phyloP scores from a whole-genome alignment of 2,329 filamentous ascomycete genomes.

The Paracamarosporium sp. region DNA sequence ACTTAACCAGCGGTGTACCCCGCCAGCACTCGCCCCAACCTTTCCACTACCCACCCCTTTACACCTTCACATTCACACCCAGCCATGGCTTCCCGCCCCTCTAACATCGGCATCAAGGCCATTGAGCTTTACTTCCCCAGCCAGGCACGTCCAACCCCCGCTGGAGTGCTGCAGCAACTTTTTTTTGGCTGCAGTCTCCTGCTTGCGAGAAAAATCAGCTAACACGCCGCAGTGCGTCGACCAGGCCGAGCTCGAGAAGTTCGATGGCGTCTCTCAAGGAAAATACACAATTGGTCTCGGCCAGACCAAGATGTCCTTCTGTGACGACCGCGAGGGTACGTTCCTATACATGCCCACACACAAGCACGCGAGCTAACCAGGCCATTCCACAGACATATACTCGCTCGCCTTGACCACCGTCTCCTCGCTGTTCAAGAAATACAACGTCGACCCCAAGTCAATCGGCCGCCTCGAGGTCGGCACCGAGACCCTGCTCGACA shows the following conservation, averaged over 20 bases:
- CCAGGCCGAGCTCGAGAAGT: conserved; percentile 61
- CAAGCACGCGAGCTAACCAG: conserved; percentile 19
- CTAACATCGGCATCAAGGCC: conserved; percentile 62
- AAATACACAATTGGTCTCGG: conserved; percentile 63
- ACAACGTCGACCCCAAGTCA: conserved; percentile 58
- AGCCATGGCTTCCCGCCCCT: conserved; percentile 54
- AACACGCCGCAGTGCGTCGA: conserved; percentile 55
- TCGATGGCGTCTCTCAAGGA: conserved; percentile 59
- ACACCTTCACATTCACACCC: conserved; percentile 37
- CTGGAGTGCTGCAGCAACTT: conserved; percentile 9
- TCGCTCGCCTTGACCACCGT: conserved; percentile 60
- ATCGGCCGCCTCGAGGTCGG: conserved; percentile 62
- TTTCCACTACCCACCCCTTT: conserved; percentile 22
- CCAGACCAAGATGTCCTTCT: conserved; percentile 64
- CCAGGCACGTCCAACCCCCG: conserved; percentile 49
- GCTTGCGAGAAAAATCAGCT: neutral
- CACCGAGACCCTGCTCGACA: conserved; percentile 62
- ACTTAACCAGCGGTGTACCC: conserved; percentile 47
- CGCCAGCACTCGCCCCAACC: conserved; percentile 13
- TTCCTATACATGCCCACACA: conserved; percentile 5
- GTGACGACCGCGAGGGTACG: conserved; percentile 60
- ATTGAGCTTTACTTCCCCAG: conserved; percentile 62
- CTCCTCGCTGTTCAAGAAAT: conserved; percentile 60
- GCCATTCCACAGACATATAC: conserved; percentile 55
- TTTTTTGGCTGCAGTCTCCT: neutral